Percentiles rank a stretch among this genome's conserved stretches.
Evolutionary conservation across 768 basidiomycete genomes (phyloP).

Genomic region (Suillus bovinus): DNA sequence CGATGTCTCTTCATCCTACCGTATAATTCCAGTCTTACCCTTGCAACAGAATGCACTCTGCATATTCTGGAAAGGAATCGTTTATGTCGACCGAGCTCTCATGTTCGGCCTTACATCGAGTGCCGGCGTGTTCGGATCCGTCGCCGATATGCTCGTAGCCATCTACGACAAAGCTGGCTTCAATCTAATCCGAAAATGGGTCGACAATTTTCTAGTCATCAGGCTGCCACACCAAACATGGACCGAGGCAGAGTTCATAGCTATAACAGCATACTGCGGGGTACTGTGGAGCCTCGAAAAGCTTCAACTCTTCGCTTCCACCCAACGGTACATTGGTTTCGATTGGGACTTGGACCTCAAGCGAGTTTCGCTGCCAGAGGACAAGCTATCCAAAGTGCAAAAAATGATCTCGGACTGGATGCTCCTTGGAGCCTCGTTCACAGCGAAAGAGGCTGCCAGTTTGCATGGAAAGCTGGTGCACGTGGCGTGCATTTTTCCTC

Average conservation of each 20-base stretch:
- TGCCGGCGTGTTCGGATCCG: slow-evolving; percentile 35
- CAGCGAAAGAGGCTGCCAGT: too few relatives aligned
- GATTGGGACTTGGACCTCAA: slow-evolving; percentile 27
- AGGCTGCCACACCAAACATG: slow-evolving; percentile 22
- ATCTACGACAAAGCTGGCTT: slow-evolving; percentile 29
- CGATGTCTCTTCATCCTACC: slow-evolving; percentile 40
- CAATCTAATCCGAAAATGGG: slow-evolving; percentile 35
- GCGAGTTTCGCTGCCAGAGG: slow-evolving; percentile 31
- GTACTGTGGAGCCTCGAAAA: slow-evolving; percentile 36
- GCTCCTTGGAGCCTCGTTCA: too few relatives aligned
- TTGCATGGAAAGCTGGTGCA: too few relatives aligned
- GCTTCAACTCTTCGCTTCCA: slow-evolving; percentile 15
- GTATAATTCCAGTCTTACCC: slow-evolving; percentile 37
- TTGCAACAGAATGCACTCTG: slow-evolving; percentile 38
- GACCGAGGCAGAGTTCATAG: slow-evolving; percentile 31
- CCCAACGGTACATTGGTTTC: slow-evolving; percentile 33
- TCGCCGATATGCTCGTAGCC: slow-evolving; percentile 36
- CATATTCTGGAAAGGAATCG: slow-evolving; percentile 28
- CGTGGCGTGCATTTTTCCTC: too few relatives aligned
- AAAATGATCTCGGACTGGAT: background rate
- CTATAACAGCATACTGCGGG: slow-evolving; percentile 25
- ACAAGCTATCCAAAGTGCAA: slow-evolving; percentile 23
- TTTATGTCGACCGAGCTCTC: slow-evolving; percentile 32
- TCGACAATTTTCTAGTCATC: slow-evolving; percentile 39
- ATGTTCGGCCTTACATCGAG: slow-evolving; percentile 24